Conservation (phyloP, 768 basidiomycete genomes). For the Paxillus involutus region DNA sequence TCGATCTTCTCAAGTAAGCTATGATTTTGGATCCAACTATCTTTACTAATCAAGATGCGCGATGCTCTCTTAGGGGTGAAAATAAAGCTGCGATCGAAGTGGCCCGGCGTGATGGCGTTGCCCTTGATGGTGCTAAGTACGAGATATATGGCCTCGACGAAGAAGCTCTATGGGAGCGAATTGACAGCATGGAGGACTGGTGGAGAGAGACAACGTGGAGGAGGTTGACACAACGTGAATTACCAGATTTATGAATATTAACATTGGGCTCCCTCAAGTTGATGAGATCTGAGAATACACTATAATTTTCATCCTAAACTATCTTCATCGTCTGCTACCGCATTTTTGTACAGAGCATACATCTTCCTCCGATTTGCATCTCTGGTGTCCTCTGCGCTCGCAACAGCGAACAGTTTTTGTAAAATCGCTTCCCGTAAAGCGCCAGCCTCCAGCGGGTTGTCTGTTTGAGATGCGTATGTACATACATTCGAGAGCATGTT, state of each 20-base stretch:
- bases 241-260: slow-evolving; percentile 61
- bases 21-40: background rate
- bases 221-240: slow-evolving; percentile 75
- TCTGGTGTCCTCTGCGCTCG: slow-evolving; percentile 70
- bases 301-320: slow-evolving; percentile 15
- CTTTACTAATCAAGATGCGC: slow-evolving; percentile 10
- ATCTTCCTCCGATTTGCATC: slow-evolving; percentile 81
- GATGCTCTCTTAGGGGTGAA: slow-evolving; percentile 57
- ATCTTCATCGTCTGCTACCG: slow-evolving; percentile 46
- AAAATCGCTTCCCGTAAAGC: slow-evolving; percentile 57
- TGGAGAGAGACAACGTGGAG: slow-evolving; percentile 93
- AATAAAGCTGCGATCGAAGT: slow-evolving; percentile 82
- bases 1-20: slow-evolving; percentile 73
- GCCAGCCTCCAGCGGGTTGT: slow-evolving; percentile 34
- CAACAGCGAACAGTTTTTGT: slow-evolving; percentile 66
- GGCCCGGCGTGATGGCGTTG: slow-evolving; percentile 66
- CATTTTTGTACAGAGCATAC: slow-evolving; percentile 77
- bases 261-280: background rate
- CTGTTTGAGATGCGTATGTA: slow-evolving; percentile 38
- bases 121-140: slow-evolving; percentile 72
- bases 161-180: slow-evolving; percentile 80
- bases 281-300: background rate
- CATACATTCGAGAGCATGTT: slow-evolving; percentile 55
- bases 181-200: slow-evolving; percentile 84
- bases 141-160: slow-evolving; percentile 86